phyloP scores from a whole-genome alignment of 2,329 filamentous ascomycete species.

The Cytospora schulzeri region DNA sequence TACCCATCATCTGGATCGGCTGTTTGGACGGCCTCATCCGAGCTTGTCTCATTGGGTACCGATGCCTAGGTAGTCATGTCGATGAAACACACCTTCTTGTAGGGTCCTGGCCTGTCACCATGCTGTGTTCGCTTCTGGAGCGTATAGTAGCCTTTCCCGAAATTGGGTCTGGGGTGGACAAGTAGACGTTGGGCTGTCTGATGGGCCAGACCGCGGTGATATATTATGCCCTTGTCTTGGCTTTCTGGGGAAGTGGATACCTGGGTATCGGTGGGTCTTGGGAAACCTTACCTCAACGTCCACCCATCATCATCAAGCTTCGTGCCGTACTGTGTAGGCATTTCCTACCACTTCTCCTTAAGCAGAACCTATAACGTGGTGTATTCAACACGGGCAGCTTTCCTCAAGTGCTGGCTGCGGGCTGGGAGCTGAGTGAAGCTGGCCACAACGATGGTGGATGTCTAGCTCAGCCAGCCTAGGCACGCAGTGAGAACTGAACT shows the following conservation, averaged over 20 bases:
- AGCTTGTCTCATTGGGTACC: conserved; percentile 11
- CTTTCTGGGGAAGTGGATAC: conserved; percentile 15
- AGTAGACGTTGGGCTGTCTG: background rate
- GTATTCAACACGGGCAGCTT: background rate
- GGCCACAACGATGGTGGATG: background rate
- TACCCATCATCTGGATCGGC: background rate
- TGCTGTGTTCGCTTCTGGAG: background rate
- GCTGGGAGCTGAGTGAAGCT: background rate
- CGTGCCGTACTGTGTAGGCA: background rate
- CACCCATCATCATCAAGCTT: background rate
- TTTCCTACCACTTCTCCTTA: background rate
- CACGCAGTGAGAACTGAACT: background rate
- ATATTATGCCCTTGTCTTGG: conserved; percentile 7
- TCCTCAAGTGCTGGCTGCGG: too few species aligned
- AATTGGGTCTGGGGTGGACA: background rate
- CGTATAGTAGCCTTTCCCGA: background rate
- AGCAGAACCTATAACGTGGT: background rate
- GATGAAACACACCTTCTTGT: conserved; percentile 12
- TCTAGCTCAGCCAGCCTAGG: background rate
- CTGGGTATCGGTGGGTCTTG: background rate
- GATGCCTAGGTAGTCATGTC: conserved; percentile 6
- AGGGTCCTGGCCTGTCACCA: background rate
- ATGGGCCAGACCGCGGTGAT: background rate
- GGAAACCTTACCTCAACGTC: conserved; percentile 9
- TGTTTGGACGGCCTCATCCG: background rate